Base-by-base conservation (phyloP, 139 green algal genomes). In the Tetratostichococcus sp. region DNA sequence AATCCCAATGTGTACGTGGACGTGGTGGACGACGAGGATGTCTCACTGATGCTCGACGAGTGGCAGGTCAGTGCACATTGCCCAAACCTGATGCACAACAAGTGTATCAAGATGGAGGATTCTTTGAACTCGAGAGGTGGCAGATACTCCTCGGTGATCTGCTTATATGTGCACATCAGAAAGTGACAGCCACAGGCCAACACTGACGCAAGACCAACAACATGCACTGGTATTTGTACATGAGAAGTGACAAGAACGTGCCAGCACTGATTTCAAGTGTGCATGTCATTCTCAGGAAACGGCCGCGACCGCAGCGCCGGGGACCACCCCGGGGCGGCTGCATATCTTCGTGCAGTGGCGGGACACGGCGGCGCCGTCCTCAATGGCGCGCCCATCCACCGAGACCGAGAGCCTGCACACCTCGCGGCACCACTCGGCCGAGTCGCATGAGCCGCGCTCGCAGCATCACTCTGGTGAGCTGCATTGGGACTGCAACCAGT, bases 11-110 rank as follows among this genome's bases (percentile, higher is more conserved):
- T 85, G 2, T 87, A 89, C 76, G 83, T 93, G 3, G 89, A 93
- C 70, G 50, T 94, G 57, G 30, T 90, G 30, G 85, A 89, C 30
- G 83, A 89, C 59, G 88, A 88, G 11, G 89, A 93, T 50, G 81
- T 92, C 28, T 65, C 65, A 23, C 82, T 89, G 43, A 94, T 93
- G 89, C 91, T 87, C 76, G 89, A 94, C 62, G 89, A 90, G 77
- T 82, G 82, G 66, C 76, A 83, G n/a, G n/a, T n/a, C n/a, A n/a
- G n/a, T n/a, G n/a, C n/a, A n/a, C n/a, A n/a, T n/a, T n/a, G n/a
- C n/a, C n/a, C n/a, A n/a, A n/a, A n/a, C n/a, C n/a, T n/a, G n/a
- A n/a, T n/a, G n/a, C n/a, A n/a, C n/a, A n/a, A n/a, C n/a, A n/a
- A n/a, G n/a, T n/a, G n/a, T n/a, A n/a, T n/a, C n/a, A n/a, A n/a